phyloP scores from a whole-genome alignment of 495 filamentous ascomycete genomes.

The Podospora pseudoanserina region DNA sequence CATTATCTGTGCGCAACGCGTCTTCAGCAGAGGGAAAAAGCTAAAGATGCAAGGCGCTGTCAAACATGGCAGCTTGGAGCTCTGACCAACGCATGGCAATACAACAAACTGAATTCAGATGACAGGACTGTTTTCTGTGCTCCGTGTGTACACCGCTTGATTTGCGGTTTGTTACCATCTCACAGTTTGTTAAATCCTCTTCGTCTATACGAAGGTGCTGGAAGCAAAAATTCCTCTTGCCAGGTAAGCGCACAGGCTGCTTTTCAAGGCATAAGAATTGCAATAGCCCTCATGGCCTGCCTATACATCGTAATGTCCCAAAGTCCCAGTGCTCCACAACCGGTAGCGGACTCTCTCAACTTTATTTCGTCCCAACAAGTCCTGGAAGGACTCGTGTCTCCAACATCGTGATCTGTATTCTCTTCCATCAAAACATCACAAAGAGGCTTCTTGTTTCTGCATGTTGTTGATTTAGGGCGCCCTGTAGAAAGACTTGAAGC shows the following conservation, averaged over 20 bases:
- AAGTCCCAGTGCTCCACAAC: not conserved
- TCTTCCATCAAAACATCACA: not conserved
- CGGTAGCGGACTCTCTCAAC: not conserved
- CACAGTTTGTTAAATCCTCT: not conserved
- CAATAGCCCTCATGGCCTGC: not conserved
- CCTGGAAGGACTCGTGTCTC: not conserved
- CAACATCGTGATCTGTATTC: not conserved
- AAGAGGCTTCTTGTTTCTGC: not conserved
- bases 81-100: not conserved
- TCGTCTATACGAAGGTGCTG: not conserved
- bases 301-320: not conserved
- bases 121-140: not conserved
- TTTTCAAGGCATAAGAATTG: not conserved
- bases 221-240: not conserved
- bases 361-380: not conserved
- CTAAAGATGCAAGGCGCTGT: not conserved
- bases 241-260: not conserved
- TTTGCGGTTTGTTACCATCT: not conserved
- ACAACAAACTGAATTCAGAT: not conserved
- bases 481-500: constrained; percentile 7
- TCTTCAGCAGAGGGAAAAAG: not conserved
- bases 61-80: not conserved
- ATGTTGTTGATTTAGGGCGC: not conserved
- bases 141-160: too few relatives aligned
- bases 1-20: not conserved